Evolutionary conservation across 2,329 filamentous ascomycete genomes (phyloP), one percentile per base, ranked within the genome.

Genomic region (Plenodomus lindquistii): DNA sequence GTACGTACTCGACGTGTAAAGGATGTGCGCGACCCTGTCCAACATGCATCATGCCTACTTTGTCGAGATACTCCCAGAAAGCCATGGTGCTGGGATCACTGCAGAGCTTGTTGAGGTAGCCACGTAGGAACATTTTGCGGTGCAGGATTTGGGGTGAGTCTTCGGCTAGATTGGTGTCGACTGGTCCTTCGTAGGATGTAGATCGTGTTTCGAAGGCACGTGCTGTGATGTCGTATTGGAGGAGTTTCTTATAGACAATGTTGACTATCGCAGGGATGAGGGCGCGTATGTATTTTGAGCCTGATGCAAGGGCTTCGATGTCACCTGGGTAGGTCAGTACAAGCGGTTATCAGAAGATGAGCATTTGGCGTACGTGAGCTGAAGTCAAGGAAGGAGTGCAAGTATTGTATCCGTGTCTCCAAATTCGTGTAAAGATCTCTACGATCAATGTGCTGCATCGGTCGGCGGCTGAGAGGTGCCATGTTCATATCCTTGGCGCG

Each of bases 21-120:
- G 88, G 85, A 57, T 90, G 84, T 44, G 83, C 78, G 34, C 88
- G 83, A 16, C 85, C 88, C 38, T 86, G 83, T 1, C 88, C 88
- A n/a, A 87, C 85, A 69, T 92, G 89, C 88, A 92, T 92, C 78
- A 89, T 84, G 48, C 88, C 89, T 29, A 93, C 89, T 71, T 92
- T 92, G 74, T 92, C 87, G 37, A 93, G 76, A 66, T 93, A 93
- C 63, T 88, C 83, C 88, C 89, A 93, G 69, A 91, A 91, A 52
- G 89, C 85, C 79, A 89, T 85, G 55, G 83, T 84, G 42, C 83
- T 85, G 0, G 87, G 87, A 63, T 92, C 88, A 4, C 85, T 86
- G 70, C 88, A 91, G 31, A 93, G 75, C 69, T 86, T 88, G 50
- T 81, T 84, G 24, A 93, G 76, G 59, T 92, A 93, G 44, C 87